These are phyloP conservation scores for Neofusicoccum umdonicola DNA, from an alignment of 2,329 filamentous ascomycete species.

Conservation along the genomic window DNA sequence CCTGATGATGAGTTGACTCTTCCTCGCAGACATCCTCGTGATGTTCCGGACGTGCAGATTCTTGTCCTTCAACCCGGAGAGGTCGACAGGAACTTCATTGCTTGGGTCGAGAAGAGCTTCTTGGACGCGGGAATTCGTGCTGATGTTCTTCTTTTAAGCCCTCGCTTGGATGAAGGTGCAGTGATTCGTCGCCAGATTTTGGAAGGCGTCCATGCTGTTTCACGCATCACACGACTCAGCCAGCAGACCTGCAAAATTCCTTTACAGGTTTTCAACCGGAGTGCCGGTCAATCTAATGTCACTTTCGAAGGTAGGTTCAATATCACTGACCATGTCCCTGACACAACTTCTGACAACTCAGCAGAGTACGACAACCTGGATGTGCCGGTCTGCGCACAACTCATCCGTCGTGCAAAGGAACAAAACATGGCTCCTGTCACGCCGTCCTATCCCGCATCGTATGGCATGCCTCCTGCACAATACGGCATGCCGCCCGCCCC, in stretches of 20 bases:
- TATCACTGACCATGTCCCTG: conserved; percentile 8
- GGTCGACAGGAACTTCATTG: conserved; percentile 62
- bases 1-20: conserved; percentile 66
- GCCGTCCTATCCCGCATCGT: conserved; percentile 29
- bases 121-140: conserved; percentile 67
- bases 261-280: conserved; percentile 82
- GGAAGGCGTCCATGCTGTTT: conserved; percentile 84
- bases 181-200: conserved; percentile 83
- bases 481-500: conserved; percentile 24
- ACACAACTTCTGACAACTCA: conserved; percentile 23
- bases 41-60: conserved; percentile 88
- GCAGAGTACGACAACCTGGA: conserved; percentile 80
- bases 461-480: conserved; percentile 29
- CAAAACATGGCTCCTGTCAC: conserved; percentile 31
- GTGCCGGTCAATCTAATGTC: conserved; percentile 69
- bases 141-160: conserved; percentile 76
- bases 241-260: conserved; percentile 69
- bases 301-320: conserved; percentile 64
- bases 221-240: conserved; percentile 31
- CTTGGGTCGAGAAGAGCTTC: conserved; percentile 78
- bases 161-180: conserved; percentile 71
- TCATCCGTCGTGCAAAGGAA: conserved; percentile 70
- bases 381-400: conserved; percentile 72
- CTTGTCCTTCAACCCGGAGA: conserved; percentile 72
- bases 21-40: conserved; percentile 67